Evolutionary conservation across 2,329 filamentous ascomycete species (phyloP), one percentile per base, ranked within the genome.

Genomic region (Gaeumannomyces sp.): DNA sequence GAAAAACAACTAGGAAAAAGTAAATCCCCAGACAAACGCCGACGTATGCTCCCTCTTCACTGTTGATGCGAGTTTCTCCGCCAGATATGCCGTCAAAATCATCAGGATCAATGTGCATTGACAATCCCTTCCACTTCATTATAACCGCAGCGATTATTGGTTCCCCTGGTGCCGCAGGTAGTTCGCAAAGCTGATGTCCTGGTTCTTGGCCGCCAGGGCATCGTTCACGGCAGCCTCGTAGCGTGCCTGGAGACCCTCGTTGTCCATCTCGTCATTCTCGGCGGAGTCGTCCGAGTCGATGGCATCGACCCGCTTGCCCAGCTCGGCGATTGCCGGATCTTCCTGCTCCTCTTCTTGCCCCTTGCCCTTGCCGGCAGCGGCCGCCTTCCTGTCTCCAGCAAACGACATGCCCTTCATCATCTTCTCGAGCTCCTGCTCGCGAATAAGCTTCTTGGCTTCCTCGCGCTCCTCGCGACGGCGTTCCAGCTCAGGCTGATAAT

Each of bases 401-500:
- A 84, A 81, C 2, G 80, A 80, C 91, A 99, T 96, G 70, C 95
- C 94, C 74, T 90, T 89, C 93, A 99, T 97, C 81, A 99, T 87
- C 79, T 92, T 93, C 67, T 91, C 91, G 33, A 99, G 79, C 75
- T 99, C 93, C 72, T 89, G 86, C 72, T 97, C 89, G 60, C 93
- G 83, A 33, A 85, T 79, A 66, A 84, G 84, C 67, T 86, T 83
- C 80, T 93, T 94, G 70, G 87, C 83, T 67, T 89, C 85, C 67
- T 96, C 91, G 29, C 93, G 85, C 74, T 94, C 88, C 66, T 86
- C 84, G 68, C 87, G 83, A 73, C 91, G 85, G 67, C 87, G 85
- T 77, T 97, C 92, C 65, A 98, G 83, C 76, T 98, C 95, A 0
- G 95, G 95, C 69, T 90, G 90, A 77, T 99, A 99, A 74, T 98